Base-by-base conservation (phyloP, 768 basidiomycete genomes). In the Termitomyces sp. region DNA sequence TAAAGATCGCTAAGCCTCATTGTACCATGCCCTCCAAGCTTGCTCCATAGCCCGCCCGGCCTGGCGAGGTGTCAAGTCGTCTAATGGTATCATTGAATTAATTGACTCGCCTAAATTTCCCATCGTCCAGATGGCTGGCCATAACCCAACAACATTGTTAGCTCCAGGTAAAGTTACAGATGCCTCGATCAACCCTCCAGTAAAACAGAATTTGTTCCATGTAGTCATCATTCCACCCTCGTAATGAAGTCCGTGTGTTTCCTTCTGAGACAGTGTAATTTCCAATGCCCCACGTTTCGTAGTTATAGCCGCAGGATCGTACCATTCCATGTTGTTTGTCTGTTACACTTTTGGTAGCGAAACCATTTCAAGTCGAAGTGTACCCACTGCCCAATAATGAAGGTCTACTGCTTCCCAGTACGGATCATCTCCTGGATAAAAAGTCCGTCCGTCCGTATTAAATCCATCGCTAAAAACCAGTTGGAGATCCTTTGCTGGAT, bases 181-280 rank as follows among this genome's bases (percentile, higher is more conserved):
- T 3, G 80, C 74, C 62, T 91, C 85, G 52, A 95, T 76, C 57
- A 91, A 77, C 40, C 95, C 95, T 37, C 91, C 93, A 32, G 92
- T 92, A 73, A 96, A 95, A 74, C 93, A 98, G 62, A 98, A 91
- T 72, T 96, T 95, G 73, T 97, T 97, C 91, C 86, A 80, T 3
- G 82, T 80, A 24, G 83, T 73, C 67, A 91, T 73, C 78, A 92
- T 74, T 14, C 84, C 89, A 42, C 89, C 85, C 65, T 84, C 80
- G 67, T 88, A 95, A 57, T 89, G 70, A 55, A 95, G 74, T 57
- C 81, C 82, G 68, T 95, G 89, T 42, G 80, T 90, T 56, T 75
- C 68, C 68, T 82, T 89, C 68, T 81, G 70, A 27, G 72, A 83
- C 64, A 96, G 73, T 2, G 88, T 92, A 65, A 96, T 84, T 62